Percentiles rank a stretch among this genome's conserved stretches.
Evolutionary conservation across 2,329 filamentous ascomycete species (phyloP).

Genomic region (Phialocephala subalpina): DNA sequence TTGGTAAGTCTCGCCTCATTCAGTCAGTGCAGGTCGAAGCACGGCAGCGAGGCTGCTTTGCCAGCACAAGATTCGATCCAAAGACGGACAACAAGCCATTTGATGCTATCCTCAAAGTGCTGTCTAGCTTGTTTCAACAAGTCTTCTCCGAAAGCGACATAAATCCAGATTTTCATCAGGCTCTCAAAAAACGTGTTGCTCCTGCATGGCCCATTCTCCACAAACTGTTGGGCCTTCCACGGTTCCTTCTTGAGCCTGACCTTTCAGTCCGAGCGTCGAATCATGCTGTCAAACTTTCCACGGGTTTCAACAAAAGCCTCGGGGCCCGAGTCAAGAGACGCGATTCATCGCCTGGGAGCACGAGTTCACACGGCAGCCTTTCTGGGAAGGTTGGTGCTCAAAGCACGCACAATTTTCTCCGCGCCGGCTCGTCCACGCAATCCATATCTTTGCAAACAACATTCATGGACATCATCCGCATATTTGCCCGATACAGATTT

Average conservation of each 20-base stretch:
- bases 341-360: slow-evolving; percentile 38
- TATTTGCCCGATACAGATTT: slow-evolving; percentile 83
- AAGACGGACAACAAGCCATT: slow-evolving; percentile 63
- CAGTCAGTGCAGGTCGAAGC: slow-evolving; percentile 69
- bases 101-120: slow-evolving; percentile 67
- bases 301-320: slow-evolving; percentile 40
- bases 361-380: slow-evolving; percentile 28
- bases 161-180: slow-evolving; percentile 68
- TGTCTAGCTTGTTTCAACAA: slow-evolving; percentile 72
- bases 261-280: slow-evolving; percentile 16
- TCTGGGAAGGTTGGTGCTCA: slow-evolving; percentile 50
- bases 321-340: slow-evolving; percentile 31
- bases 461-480: slow-evolving; percentile 83
- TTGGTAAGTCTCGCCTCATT: slow-evolving; percentile 71
- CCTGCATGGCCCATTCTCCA: slow-evolving; percentile 72
- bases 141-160: slow-evolving; percentile 73
- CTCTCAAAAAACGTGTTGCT: slow-evolving; percentile 67
- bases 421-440: slow-evolving; percentile 65
- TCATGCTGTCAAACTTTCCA: neutral
- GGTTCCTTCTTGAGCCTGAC: slow-evolving; percentile 67
- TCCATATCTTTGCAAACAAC: slow-evolving; percentile 83
- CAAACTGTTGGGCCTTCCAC: slow-evolving; percentile 66
- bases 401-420: slow-evolving; percentile 66
- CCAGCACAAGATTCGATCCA: slow-evolving; percentile 71
- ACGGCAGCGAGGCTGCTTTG: slow-evolving; percentile 69